Evolutionary conservation across 768 basidiomycete species (phyloP).

Genomic region (Suillus americanus): DNA sequence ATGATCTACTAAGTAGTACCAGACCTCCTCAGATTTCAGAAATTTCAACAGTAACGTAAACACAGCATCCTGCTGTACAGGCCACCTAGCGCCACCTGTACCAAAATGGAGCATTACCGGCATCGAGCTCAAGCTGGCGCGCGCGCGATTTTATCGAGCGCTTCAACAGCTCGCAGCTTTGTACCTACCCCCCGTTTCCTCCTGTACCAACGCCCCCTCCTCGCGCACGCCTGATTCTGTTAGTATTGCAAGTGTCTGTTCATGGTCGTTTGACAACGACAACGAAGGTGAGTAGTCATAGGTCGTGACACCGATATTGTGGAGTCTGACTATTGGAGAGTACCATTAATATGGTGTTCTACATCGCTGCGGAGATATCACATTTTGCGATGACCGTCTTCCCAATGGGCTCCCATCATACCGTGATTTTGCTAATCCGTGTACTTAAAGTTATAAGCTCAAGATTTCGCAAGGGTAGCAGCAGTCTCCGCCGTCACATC

Average conservation of each 20-base stretch:
- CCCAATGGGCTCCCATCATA: too few relatives aligned
- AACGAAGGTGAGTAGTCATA: neutral
- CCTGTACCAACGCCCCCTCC: neutral
- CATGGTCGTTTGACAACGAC: neutral
- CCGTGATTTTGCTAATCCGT: too few relatives aligned
- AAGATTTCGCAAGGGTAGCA: neutral
- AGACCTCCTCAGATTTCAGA: neutral
- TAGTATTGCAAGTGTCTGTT: neutral
- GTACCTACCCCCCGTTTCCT: neutral
- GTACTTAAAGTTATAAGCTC: neutral
- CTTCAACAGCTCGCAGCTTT: neutral
- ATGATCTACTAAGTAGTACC: too few relatives aligned
- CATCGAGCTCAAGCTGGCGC: too few relatives aligned
- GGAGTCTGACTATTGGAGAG: neutral
- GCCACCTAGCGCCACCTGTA: too few relatives aligned
- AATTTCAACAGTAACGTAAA: neutral
- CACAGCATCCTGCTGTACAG: neutral
- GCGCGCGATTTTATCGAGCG: neutral
- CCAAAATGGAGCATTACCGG: too few relatives aligned
- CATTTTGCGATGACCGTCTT: too few relatives aligned
- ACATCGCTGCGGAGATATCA: neutral
- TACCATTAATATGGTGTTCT: neutral
- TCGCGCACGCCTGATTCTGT: neutral
- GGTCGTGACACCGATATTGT: neutral
- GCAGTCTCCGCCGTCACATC: neutral